These are phyloP conservation scores for Volvariella surrecta DNA, from an alignment of 1,284 basidiomycete species.

Conservation along the genomic window DNA sequence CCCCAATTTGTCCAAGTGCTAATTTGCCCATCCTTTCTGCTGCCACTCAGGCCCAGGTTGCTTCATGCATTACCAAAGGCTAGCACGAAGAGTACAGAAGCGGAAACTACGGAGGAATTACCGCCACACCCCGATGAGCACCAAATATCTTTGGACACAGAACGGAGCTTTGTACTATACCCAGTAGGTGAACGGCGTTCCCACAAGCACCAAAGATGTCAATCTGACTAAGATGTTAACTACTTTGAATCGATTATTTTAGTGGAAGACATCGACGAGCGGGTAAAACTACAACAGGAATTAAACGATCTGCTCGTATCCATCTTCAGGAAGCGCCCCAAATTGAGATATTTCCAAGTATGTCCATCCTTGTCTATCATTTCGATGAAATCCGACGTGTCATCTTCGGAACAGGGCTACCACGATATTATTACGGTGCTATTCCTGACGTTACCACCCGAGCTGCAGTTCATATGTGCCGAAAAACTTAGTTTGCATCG, in stretches of 20 bases:
- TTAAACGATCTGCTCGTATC: constrained; percentile 70
- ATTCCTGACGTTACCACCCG: constrained; percentile 68
- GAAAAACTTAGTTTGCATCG: constrained; percentile 77
- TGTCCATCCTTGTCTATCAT: constrained; percentile 10
- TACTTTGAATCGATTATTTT: constrained; percentile 15
- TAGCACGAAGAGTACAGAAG: constrained; percentile 7
- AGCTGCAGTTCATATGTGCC: constrained; percentile 46
- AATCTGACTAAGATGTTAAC: constrained; percentile 8
- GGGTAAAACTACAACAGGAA: constrained; percentile 51
- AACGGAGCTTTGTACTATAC: constrained; percentile 85
- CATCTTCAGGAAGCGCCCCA: constrained; percentile 66
- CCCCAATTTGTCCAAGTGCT: constrained; percentile 2
- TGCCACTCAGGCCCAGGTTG: constrained; percentile 40
- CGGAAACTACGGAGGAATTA: constrained; percentile 1
- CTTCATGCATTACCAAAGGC: constrained; percentile 24
- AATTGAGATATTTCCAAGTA: constrained; percentile 82
- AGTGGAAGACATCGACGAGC: constrained; percentile 21
- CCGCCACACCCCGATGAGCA: constrained; percentile 66
- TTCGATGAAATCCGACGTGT: background rate
- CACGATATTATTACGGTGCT: constrained; percentile 89
- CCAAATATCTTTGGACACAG: constrained; percentile 81
- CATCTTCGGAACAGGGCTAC: constrained; percentile 48
- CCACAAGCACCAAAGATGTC: constrained; percentile 11
- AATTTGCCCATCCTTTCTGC: no score
- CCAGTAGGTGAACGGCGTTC: constrained; percentile 58